Evolutionary conservation across 768 basidiomycete species (phyloP), one percentile per base, ranked within the genome.

Genomic region (Suillus tomentosus): DNA sequence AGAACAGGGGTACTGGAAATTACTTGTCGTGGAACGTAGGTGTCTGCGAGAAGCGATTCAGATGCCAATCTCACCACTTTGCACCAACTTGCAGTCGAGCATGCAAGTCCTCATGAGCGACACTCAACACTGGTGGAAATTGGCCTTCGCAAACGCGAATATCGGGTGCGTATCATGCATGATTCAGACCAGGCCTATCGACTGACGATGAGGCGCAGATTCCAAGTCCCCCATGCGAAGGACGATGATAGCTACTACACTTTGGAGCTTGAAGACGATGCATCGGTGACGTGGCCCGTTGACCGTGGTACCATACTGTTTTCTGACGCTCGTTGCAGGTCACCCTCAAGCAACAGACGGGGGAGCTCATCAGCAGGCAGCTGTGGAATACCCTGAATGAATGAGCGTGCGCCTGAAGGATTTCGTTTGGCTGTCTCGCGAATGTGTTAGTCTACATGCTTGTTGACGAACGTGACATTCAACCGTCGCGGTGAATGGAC

Each of bases 291-390:
- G 13, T 48, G 22, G 6, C 24, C 48, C 22, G 14, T 24, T 15
- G 48, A 50, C 48, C 4, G 24, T 7, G 7, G 48, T 15, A 7
- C 14, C 7, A 8, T 15, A 8, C 48, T 50, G 5, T 50, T 48
- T 31, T 22, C 24, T 50, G 24, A 50, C 24, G 7, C 22, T 50
- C 24, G 48, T 50, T 50, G 48, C 48, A 50, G 48, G 22, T 50
- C 24, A 7, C 3, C 48, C 48, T 50, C 2, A 15, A 24, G 14
- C 1, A 3, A 6, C 11, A 14, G 47, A 1, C 2, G 0, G 2
- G 22, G 3, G 0, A 14, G 0, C 47, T 1, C 47, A 13, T 0
- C 11, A 1, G 0, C 9, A 6, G 3, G 43, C 43, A 45, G 45
- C n/a, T 47, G 5, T 47, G n/a, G 45, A 22, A 1, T 31, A 5